Evolutionary conservation across 805 yeast species (phyloP).

Genomic region (Komagataella kurtzmanii): DNA sequence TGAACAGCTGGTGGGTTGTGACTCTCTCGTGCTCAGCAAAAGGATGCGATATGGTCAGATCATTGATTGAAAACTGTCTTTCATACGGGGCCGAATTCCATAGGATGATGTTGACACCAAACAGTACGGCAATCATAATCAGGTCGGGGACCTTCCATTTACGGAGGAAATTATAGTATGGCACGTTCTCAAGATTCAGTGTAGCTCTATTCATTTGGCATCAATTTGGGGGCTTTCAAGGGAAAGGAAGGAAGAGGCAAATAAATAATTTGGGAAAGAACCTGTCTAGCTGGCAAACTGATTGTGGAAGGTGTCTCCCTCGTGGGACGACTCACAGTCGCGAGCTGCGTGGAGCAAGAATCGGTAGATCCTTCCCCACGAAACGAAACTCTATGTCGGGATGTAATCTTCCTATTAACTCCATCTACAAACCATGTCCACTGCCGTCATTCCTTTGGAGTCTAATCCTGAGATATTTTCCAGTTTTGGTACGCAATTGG

Average conservation of each 20-base stretch:
- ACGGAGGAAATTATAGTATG: conserved; percentile 6
- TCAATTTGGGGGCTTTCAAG: background rate
- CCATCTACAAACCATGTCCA: conserved; percentile 14
- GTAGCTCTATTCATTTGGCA: conserved; percentile 10
- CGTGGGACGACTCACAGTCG: background rate
- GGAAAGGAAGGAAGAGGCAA: background rate
- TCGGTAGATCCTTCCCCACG: background rate
- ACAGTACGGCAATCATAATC: conserved; percentile 10
- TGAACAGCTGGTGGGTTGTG: conserved; percentile 34
- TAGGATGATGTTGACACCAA: conserved; percentile 7
- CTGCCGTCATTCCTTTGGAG: conserved; percentile 74
- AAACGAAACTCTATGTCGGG: background rate
- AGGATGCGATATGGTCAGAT: conserved; percentile 71
- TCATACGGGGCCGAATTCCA: conserved; percentile 45
- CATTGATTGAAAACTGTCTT: conserved; percentile 66
- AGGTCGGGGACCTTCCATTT: conserved; percentile 13
- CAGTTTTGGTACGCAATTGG: conserved; percentile 51
- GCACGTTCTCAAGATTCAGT: conserved; percentile 11
- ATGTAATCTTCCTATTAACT: conserved; percentile 18
- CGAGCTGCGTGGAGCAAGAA: background rate
- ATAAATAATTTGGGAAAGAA: background rate
- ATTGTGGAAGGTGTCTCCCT: background rate
- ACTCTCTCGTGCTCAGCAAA: conserved; percentile 67
- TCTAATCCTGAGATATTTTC: conserved; percentile 82
- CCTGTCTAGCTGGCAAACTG: background rate